Percentiles rank a stretch among this genome's conserved stretches.
Evolutionary conservation across 495 filamentous ascomycete species (phyloP).

Genomic region (Astrocystis sublimbata): DNA sequence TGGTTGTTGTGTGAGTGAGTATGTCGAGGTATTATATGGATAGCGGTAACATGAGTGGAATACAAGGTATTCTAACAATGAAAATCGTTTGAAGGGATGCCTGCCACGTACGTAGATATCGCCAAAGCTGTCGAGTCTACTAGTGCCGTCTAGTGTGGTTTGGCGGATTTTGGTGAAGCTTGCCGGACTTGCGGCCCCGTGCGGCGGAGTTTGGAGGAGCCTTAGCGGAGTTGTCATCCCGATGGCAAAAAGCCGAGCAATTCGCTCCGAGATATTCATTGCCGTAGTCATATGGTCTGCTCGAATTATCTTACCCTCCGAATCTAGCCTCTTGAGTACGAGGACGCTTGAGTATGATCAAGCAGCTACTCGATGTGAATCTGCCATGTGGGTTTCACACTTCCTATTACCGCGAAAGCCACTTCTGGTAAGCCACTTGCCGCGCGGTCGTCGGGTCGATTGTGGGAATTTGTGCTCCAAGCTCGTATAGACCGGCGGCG

Average conservation of each 20-base stretch:
- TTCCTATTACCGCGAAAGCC: not conserved
- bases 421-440: not conserved
- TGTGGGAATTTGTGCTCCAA: not conserved
- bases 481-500: not conserved
- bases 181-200: not conserved
- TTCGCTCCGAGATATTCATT: no score
- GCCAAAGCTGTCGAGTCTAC: no score
- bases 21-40: not conserved
- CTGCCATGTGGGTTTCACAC: not conserved
- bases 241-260: no score
- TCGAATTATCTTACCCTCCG: not conserved
- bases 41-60: not conserved
- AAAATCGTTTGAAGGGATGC: no score
- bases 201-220: slow-evolving; percentile 6
- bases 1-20: not conserved
- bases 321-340: not conserved
- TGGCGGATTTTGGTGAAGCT: not conserved
- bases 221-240: not conserved
- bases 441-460: no score
- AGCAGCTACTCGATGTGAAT: not conserved
- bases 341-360: not conserved
- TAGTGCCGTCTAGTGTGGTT: not conserved
- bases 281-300: not conserved
- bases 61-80: no score
- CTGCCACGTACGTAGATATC: not conserved